Evolutionary conservation across 495 filamentous ascomycete species (phyloP).

Genomic region (Apodospora peruviana): DNA sequence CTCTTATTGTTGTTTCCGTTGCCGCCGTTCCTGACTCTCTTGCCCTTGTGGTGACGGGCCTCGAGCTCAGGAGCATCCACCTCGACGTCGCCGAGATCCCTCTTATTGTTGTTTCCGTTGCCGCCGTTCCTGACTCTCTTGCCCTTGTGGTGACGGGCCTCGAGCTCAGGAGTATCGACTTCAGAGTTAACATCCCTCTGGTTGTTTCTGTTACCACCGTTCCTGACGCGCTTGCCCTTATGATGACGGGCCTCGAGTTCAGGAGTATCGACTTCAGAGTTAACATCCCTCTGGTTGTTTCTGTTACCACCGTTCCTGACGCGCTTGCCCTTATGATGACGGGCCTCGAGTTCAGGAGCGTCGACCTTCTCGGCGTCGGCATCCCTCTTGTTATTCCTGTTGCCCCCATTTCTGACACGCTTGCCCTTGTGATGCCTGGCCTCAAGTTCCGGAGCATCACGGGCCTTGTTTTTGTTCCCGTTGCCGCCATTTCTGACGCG

Average conservation of each 20-base stretch:
- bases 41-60: slow-evolving; percentile 14
- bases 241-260: slow-evolving; percentile 17
- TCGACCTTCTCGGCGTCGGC: slow-evolving; percentile 7
- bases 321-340: slow-evolving; percentile 22
- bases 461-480: background rate
- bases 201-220: too few relatives aligned
- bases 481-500: slow-evolving; percentile 12
- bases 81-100: background rate
- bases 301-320: too few relatives aligned
- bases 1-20: background rate
- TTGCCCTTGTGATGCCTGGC: slow-evolving; percentile 15
- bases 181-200: slow-evolving; percentile 4
- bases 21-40: background rate
- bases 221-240: slow-evolving; percentile 17
- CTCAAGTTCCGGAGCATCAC: slow-evolving; percentile 1
- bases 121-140: background rate
- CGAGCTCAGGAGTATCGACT: slow-evolving; percentile 6
- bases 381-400: slow-evolving; percentile 11
- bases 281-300: slow-evolving; percentile 7
- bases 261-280: slow-evolving; percentile 2
- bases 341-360: slow-evolving; percentile 5
- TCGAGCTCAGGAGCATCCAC: slow-evolving; percentile 3
- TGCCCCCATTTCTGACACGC: slow-evolving; percentile 8
- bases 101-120: background rate
- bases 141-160: slow-evolving; percentile 9